Evolutionary conservation across 1,284 basidiomycete genomes (phyloP).

Genomic region (Tetrapyrgos nigripes): DNA sequence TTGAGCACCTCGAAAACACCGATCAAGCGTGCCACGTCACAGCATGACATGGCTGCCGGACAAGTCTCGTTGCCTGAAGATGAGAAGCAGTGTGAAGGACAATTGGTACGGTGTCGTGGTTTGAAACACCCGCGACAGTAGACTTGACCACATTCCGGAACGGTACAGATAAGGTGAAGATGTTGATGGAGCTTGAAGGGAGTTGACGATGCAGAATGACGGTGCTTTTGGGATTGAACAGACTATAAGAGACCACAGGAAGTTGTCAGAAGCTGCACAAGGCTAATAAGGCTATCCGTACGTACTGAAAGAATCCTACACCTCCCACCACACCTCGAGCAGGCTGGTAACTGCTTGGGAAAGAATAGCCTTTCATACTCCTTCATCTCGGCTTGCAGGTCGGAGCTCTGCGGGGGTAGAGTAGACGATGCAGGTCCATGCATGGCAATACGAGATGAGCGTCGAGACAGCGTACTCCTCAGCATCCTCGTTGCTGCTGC

Average conservation of each 20-base stretch:
- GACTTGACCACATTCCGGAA: background rate
- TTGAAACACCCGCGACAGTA: conserved; percentile 2
- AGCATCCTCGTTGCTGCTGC: background rate
- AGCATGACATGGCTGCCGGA: background rate
- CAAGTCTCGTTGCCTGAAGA: background rate
- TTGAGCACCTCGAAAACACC: background rate
- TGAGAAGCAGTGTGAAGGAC: background rate
- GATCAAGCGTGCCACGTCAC: background rate
- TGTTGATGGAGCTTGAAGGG: background rate
- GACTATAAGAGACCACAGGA: background rate
- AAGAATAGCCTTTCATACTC: background rate
- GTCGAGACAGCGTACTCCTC: background rate
- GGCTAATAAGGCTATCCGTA: background rate
- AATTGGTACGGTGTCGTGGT: background rate
- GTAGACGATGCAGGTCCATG: background rate
- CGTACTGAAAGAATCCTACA: background rate
- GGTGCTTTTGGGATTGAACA: background rate
- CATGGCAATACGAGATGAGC: background rate
- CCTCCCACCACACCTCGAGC: background rate
- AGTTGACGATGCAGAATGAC: background rate
- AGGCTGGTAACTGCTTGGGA: background rate
- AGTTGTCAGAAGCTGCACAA: background rate
- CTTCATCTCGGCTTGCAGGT: background rate
- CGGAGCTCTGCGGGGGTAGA: background rate
- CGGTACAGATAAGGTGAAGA: background rate